Percentiles rank a stretch among this genome's conserved stretches.
These are phyloP conservation scores for Pseudogymnoascus sp. DNA, from an alignment of 2,329 filamentous ascomycete genomes.

Conservation along the genomic window DNA sequence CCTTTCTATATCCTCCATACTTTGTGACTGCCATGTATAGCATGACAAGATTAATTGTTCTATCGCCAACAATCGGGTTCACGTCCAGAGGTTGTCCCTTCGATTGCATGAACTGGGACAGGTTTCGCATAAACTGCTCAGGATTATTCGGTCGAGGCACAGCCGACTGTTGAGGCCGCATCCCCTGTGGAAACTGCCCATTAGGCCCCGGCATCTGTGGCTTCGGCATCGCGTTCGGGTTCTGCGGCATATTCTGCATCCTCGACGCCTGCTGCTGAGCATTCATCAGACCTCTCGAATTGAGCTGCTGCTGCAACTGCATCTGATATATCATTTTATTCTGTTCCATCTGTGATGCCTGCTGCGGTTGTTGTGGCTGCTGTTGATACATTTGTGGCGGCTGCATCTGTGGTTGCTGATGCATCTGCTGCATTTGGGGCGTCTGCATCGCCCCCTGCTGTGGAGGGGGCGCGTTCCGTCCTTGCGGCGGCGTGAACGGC, in stretches of 20 bases:
- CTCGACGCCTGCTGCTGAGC: constrained; percentile 25
- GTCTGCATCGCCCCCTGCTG: constrained; percentile 36
- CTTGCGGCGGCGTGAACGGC: constrained; percentile 47
- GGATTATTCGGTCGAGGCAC: constrained; percentile 40
- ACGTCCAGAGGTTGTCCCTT: constrained; percentile 66
- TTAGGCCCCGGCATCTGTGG: constrained; percentile 47
- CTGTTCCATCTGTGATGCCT: constrained; percentile 54
- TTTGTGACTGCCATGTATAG: constrained; percentile 73
- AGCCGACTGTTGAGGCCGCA: constrained; percentile 43
- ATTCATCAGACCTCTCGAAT: constrained; percentile 39
- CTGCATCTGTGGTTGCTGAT: constrained; percentile 28
- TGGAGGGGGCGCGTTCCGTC: constrained; percentile 46
- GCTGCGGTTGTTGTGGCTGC: constrained; percentile 30
- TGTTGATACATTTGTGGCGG: constrained; percentile 14
- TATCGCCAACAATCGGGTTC: constrained; percentile 64
- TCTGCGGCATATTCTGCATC: constrained; percentile 36
- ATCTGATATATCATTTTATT: constrained; percentile 74
- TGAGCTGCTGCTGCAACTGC: constrained; percentile 69
- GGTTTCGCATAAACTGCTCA: constrained; percentile 66
- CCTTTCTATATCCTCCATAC: constrained; percentile 65
- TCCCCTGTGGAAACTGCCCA: constrained; percentile 44
- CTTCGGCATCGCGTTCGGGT: constrained; percentile 22
- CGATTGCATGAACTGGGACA: constrained; percentile 68
- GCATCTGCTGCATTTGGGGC: constrained; percentile 34
- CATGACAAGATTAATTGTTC: constrained; percentile 63